Percentiles rank a stretch among this genome's conserved stretches.
Evolutionary conservation across 2,329 filamentous ascomycete species (phyloP).

Genomic region (Seiridium cupressi): DNA sequence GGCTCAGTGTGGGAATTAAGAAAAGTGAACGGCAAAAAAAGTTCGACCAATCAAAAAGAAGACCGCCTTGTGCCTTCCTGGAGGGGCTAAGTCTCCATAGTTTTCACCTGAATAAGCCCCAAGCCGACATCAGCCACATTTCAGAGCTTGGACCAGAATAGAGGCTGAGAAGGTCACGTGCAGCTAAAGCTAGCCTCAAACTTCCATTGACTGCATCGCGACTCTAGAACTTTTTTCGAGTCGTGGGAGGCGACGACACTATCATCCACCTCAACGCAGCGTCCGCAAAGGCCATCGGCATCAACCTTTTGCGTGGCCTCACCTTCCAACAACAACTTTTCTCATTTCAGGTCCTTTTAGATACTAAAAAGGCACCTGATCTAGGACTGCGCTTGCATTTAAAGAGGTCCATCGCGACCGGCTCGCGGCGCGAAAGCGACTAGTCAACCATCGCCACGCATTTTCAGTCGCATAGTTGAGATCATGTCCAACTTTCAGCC

Average conservation of each 20-base stretch:
- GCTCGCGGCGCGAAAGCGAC: slow-evolving; percentile 30
- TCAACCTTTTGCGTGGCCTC: slow-evolving; percentile 6
- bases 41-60: not conserved
- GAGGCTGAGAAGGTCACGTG: not conserved
- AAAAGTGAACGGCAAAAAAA: not conserved
- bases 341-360: not conserved
- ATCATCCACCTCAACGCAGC: slow-evolving; percentile 5
- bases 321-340: slow-evolving; percentile 8
- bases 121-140: not conserved
- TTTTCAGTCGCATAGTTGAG: not conserved
- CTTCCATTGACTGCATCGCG: not conserved
- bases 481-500: slow-evolving; percentile 51
- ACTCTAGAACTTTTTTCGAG: slow-evolving; percentile 1
- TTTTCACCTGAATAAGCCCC: not conserved
- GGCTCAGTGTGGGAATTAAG: too few relatives aligned
- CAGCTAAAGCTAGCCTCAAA: not conserved
- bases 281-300: slow-evolving; percentile 7
- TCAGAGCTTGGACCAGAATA: not conserved
- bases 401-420: slow-evolving; percentile 21
- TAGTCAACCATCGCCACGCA: slow-evolving; percentile 1
- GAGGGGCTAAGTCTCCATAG: not conserved
- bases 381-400: slow-evolving; percentile 17
- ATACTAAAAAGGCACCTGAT: slow-evolving; percentile 1
- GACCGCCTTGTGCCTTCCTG: not conserved
- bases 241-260: slow-evolving; percentile 1